These are phyloP conservation scores for Acacia pycnantha DNA, from an alignment of 331 rosid genomes.

Conservation along the genomic window DNA sequence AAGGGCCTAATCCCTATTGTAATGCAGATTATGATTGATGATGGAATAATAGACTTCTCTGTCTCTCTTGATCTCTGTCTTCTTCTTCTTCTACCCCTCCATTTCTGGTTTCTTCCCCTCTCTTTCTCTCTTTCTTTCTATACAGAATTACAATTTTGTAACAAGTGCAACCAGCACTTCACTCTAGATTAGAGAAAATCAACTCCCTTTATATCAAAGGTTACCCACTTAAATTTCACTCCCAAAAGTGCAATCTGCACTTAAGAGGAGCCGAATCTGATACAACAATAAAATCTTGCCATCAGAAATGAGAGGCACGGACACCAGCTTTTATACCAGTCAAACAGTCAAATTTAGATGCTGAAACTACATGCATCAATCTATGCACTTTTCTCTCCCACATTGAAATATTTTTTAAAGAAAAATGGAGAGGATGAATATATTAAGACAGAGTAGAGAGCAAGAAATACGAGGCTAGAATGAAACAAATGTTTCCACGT, in stretches of 20 bases:
- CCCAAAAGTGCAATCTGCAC: neutral
- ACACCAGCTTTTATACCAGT: neutral
- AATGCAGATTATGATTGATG: no score
- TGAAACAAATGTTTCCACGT: slow-evolving; percentile 23
- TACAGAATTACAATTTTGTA: no score
- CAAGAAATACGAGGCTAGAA: slow-evolving; percentile 13
- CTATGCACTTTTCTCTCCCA: neutral
- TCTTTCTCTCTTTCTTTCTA: no score
- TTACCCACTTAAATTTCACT: neutral
- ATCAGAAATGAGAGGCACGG: neutral
- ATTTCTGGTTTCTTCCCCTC: no score
- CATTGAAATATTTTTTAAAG: neutral
- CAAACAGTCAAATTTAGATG: neutral
- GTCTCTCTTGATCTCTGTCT: no score
- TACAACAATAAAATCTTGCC: neutral
- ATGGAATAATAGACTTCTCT: no score
- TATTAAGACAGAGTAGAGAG: neutral
- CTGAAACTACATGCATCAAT: neutral
- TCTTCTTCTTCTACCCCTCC: no score
- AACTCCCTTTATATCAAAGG: neutral
- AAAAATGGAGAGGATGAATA: neutral
- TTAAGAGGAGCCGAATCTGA: neutral
- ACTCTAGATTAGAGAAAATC: neutral
- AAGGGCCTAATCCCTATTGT: no score
- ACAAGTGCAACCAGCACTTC: no score